Conservation (phyloP, 768 basidiomycete species). For the Auricularia auricula-judae region DNA sequence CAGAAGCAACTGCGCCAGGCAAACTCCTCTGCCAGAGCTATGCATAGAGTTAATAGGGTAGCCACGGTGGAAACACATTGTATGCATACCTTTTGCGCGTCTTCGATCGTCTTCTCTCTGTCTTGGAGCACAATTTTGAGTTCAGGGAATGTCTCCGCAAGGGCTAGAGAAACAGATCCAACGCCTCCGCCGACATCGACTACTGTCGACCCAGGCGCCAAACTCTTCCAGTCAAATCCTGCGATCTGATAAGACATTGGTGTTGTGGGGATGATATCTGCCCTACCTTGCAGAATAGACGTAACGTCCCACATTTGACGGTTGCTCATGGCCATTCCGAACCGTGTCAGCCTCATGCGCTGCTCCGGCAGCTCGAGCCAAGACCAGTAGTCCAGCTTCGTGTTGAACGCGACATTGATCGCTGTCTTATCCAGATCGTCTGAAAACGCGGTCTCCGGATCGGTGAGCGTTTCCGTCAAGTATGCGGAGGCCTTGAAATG, state of each 20-base stretch:
- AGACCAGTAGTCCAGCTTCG: slow-evolving; percentile 17
- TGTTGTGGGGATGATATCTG: not conserved
- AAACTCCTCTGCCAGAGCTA: slow-evolving; percentile 4
- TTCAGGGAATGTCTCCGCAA: slow-evolving; percentile 7
- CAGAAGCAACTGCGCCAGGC: slow-evolving; percentile 4
- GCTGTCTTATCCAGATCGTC: slow-evolving; percentile 17
- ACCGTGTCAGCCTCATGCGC: slow-evolving; percentile 14
- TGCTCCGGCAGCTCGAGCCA: slow-evolving; percentile 20
- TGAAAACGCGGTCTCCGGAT: slow-evolving; percentile 10
- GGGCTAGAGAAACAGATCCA: slow-evolving; percentile 7
- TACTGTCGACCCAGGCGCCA: slow-evolving; percentile 9
- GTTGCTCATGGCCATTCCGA: slow-evolving; percentile 21
- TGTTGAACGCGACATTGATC: slow-evolving; percentile 17
- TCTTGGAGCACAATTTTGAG: slow-evolving; percentile 14
- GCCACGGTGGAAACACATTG: not conserved
- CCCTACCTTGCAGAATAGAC: not conserved
- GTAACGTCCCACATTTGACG: not conserved
- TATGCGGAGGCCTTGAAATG: slow-evolving; percentile 13
- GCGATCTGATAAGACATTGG: not conserved
- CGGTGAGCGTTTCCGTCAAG: slow-evolving; percentile 13
- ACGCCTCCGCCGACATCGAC: slow-evolving; percentile 17
- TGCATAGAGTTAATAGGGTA: not conserved
- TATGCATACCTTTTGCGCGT: slow-evolving; percentile 4
- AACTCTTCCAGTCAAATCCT: not conserved
- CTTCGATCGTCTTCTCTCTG: slow-evolving; percentile 8